Conservation (phyloP, 225 moss, liverwort and hornwort genomes). For the Physcomitrellopsis africana region DNA sequence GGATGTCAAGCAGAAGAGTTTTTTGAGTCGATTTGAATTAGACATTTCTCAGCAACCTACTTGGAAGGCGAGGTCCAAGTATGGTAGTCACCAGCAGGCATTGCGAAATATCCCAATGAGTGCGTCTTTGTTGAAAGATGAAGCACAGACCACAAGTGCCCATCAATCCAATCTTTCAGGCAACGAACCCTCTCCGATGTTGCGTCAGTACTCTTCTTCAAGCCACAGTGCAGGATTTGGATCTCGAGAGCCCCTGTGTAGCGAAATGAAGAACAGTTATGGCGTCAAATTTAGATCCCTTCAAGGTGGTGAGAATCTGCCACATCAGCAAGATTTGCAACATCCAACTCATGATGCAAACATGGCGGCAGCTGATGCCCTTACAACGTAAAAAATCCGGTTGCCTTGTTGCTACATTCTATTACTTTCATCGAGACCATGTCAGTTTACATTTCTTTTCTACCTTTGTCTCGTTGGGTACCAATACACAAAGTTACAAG, state of each 20-base stretch:
- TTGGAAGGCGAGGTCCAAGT: conserved; percentile 35
- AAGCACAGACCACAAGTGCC: background rate
- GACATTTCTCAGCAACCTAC: conserved; percentile 24
- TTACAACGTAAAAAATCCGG: conserved; percentile 16
- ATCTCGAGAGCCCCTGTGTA: conserved; percentile 6
- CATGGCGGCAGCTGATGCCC: conserved; percentile 5
- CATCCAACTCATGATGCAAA: conserved; percentile 1
- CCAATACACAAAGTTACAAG: background rate
- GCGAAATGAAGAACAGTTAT: conserved; percentile 1
- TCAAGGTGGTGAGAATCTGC: background rate
- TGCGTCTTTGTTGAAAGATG: background rate
- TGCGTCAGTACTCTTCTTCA: conserved; percentile 2
- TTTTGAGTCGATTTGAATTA: conserved; percentile 5
- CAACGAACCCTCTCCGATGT: background rate
- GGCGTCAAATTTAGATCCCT: background rate
- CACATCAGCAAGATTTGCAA: conserved; percentile 19
- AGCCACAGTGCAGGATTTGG: conserved; percentile 16
- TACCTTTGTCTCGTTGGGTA: background rate
- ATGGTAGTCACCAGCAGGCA: background rate
- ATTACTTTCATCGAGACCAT: background rate
- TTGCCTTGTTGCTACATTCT: background rate
- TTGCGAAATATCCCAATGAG: background rate
- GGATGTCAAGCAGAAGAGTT: conserved; percentile 8
- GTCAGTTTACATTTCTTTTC: background rate
- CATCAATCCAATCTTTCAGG: background rate